A percentile compares a stretch with the other conserved stretches of the same genome.
Evolutionary conservation across 352 stramenopile genomes (phyloP).

Genomic region (Albugo candida): DNA sequence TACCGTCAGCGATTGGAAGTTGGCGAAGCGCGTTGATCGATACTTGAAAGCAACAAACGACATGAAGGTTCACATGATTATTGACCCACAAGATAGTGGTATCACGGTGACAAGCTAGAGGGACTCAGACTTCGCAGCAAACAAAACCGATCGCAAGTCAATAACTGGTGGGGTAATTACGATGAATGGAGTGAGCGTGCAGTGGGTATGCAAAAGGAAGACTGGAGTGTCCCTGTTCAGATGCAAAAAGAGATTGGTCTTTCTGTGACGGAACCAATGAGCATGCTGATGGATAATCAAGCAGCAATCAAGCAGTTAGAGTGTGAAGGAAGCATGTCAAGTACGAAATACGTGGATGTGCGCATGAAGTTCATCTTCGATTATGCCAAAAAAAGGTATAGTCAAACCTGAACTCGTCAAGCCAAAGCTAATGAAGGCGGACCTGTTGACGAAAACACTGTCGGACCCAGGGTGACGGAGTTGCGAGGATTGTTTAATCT

Average conservation of each 20-base stretch:
- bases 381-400: background rate
- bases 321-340: too few relatives aligned
- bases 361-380: background rate
- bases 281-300: background rate
- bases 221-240: background rate
- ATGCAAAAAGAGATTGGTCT: background rate
- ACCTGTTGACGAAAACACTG: background rate
- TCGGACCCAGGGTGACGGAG: too few relatives aligned
- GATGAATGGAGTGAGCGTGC: slow-evolving; percentile 3
- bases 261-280: background rate
- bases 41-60: too few relatives aligned
- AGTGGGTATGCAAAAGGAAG: slow-evolving; percentile 1
- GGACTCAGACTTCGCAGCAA: too few relatives aligned
- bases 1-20: too few relatives aligned
- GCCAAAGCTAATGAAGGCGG: background rate
- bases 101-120: slow-evolving; percentile 2
- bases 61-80: slow-evolving; percentile 5
- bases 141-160: slow-evolving; percentile 12
- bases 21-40: too few relatives aligned
- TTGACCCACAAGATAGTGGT: too few relatives aligned
- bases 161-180: too few relatives aligned
- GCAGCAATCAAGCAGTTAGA: background rate
- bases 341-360: too few relatives aligned
- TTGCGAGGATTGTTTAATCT: too few relatives aligned
- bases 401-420: background rate